These are phyloP conservation scores for Colletotrichum orchidophilum DNA, from an alignment of 2,329 filamentous ascomycete genomes.

Conservation along the genomic window DNA sequence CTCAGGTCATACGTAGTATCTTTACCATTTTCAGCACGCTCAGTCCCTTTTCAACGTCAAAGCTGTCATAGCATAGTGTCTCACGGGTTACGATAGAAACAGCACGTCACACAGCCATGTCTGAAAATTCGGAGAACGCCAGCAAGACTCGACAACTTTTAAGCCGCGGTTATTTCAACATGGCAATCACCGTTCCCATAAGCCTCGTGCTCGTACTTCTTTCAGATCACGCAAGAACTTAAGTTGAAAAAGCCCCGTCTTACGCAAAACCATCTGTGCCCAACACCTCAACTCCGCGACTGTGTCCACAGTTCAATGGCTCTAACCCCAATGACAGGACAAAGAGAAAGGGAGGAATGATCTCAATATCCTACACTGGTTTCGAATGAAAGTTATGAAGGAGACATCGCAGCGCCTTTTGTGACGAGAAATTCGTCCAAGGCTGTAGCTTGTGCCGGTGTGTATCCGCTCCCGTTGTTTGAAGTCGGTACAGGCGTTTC, in stretches of 20 bases:
- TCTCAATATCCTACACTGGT: neutral
- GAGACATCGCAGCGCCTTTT: constrained; percentile 23
- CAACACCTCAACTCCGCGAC: neutral
- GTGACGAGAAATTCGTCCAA: constrained; percentile 27
- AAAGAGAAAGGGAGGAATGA: neutral
- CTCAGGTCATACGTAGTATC: neutral
- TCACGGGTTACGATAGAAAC: neutral
- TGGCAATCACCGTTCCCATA: neutral
- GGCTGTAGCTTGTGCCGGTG: neutral
- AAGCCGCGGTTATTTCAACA: neutral
- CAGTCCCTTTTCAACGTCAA: neutral
- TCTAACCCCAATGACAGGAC: neutral
- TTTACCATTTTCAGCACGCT: neutral
- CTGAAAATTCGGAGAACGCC: too few relatives aligned
- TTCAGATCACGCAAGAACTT: neutral
- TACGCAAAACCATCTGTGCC: neutral
- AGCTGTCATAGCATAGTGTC: neutral
- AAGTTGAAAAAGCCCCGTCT: neutral
- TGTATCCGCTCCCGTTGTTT: constrained; percentile 18
- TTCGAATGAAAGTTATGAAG: neutral
- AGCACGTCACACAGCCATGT: neutral
- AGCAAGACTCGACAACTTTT: too few relatives aligned
- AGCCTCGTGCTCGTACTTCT: neutral
- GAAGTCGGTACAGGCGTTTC: neutral
- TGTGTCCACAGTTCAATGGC: neutral